These are phyloP conservation scores for Fusarium goolgardi DNA, from an alignment of 2,329 filamentous ascomycete species.

Conservation along the genomic window DNA sequence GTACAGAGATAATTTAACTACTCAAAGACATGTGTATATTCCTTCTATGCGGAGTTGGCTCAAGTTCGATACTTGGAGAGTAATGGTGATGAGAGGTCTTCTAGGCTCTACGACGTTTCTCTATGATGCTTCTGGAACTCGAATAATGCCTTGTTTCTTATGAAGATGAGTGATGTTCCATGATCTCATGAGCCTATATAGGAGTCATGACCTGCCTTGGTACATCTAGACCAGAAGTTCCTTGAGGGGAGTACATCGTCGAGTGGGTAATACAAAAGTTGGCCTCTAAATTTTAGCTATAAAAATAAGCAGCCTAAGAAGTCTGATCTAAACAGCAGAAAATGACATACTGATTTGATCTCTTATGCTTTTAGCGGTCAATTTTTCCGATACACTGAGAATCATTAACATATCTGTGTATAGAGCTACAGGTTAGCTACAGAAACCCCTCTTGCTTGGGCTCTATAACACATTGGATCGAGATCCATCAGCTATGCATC, in stretches of 20 bases:
- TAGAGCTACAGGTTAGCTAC: not conserved
- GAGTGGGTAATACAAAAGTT: too few relatives aligned
- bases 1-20: conserved; percentile 29
- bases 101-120: not conserved
- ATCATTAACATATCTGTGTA: not conserved
- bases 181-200: not conserved
- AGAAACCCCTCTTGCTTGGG: not conserved
- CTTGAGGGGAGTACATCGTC: not conserved
- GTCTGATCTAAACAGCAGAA: too few relatives aligned
- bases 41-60: not conserved
- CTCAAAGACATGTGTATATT: conserved; percentile 24
- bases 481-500: not conserved
- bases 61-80: not conserved
- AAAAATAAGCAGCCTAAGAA: too few relatives aligned
- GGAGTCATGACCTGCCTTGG: not conserved
- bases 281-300: too few relatives aligned
- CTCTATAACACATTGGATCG: not conserved
- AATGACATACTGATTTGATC: too few relatives aligned
- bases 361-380: too few relatives aligned
- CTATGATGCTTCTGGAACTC: not conserved
- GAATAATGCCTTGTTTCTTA: not conserved
- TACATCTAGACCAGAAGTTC: not conserved
- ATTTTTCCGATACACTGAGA: too few relatives aligned
- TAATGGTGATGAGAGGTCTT: not conserved
- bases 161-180: not conserved